Conservation (phyloP, 208 protist species). For the Acanthamoeba quina region DNA sequence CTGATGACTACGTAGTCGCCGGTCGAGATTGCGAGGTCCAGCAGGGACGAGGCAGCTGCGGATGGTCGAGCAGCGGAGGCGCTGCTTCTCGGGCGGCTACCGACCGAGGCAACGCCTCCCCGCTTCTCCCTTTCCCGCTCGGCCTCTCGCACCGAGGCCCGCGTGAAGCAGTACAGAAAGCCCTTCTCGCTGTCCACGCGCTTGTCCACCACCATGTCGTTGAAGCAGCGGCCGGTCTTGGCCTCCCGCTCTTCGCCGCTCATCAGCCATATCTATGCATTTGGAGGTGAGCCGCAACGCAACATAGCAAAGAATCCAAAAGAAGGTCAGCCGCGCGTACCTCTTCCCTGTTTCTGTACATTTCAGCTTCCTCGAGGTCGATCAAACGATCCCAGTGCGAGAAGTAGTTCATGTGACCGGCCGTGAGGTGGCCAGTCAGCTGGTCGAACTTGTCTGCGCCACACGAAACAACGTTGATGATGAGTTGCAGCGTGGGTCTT, state of each 20-base stretch:
- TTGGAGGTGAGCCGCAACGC: not conserved
- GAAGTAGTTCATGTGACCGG: constrained; percentile 64
- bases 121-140: constrained; percentile 23
- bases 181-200: constrained; percentile 46
- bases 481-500: not conserved
- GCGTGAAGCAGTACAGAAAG: constrained; percentile 67
- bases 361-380: constrained; percentile 64
- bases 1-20: constrained; percentile 65
- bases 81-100: not conserved
- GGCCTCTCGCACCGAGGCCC: not conserved
- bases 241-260: constrained; percentile 52
- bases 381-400: constrained; percentile 63
- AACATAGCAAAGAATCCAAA: not conserved
- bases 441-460: constrained; percentile 34
- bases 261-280: constrained; percentile 40
- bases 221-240: constrained; percentile 59
- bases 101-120: not conserved
- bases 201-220: constrained; percentile 64
- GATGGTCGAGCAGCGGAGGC: not conserved
- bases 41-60: constrained; percentile 1
- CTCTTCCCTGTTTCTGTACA: constrained; percentile 72
- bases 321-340: not conserved
- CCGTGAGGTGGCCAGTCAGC: constrained; percentile 50
- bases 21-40: constrained; percentile 16
- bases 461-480: not conserved